Conservation (phyloP, 805 yeast genomes). For the Candida verbasci region DNA sequence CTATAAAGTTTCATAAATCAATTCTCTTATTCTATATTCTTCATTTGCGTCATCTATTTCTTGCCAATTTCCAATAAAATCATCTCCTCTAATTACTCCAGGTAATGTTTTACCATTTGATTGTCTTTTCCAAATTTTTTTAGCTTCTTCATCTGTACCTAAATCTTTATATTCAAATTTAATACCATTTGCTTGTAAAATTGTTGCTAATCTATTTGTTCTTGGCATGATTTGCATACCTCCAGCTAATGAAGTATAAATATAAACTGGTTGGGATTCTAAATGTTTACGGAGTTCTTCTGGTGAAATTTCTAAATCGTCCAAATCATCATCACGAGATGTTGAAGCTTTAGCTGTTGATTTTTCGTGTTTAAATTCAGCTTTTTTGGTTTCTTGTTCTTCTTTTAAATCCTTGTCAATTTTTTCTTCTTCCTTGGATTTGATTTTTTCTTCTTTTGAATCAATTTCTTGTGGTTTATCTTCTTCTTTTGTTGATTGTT, state of each 20-base stretch:
- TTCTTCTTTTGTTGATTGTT: conserved; percentile 2
- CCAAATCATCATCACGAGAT: conserved; percentile 14
- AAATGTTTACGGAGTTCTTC: conserved; percentile 41
- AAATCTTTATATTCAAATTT: conserved; percentile 68
- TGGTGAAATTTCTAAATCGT: conserved; percentile 32
- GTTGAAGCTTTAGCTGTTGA: background rate
- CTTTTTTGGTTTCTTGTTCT: background rate
- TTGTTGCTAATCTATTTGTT: conserved; percentile 71
- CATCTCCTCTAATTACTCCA: conserved; percentile 79
- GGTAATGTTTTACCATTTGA: conserved; percentile 73
- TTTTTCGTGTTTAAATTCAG: background rate
- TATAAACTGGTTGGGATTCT: conserved; percentile 57
- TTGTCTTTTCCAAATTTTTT: conserved; percentile 76
- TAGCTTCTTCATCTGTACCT: conserved; percentile 85
- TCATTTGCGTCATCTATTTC: conserved; percentile 87
- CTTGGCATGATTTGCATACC: conserved; percentile 75
- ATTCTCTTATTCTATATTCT: conserved; percentile 58
- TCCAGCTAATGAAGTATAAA: conserved; percentile 84
- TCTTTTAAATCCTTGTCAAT: background rate
- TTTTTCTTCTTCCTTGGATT: background rate
- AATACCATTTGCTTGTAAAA: conserved; percentile 69
- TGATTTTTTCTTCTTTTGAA: background rate
- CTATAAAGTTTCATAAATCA: conserved; percentile 60
- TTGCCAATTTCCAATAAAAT: conserved; percentile 78
- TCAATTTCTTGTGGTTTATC: background rate